A percentile compares a stretch with the other conserved stretches of the same genome.
phyloP scores from a whole-genome alignment of 345 rosid genomes.

The Salix exigua region DNA sequence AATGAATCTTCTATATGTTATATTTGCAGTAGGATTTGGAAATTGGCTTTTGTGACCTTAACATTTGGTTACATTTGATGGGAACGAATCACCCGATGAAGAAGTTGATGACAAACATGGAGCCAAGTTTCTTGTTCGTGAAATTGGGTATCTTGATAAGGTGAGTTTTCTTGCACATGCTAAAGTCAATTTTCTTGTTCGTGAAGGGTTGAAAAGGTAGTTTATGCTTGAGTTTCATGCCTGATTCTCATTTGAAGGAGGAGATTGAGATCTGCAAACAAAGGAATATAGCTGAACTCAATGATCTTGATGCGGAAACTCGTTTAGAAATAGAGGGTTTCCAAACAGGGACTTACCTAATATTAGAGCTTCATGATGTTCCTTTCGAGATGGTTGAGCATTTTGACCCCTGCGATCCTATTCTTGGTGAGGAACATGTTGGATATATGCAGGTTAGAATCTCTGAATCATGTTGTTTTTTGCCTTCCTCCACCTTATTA shows the following conservation, averaged over 20 bases:
- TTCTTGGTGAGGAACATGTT: slow-evolving; percentile 79
- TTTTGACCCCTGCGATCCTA: slow-evolving; percentile 87
- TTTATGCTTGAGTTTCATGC: slow-evolving; percentile 22
- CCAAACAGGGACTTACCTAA: slow-evolving; percentile 69
- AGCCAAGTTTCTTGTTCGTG: too few species aligned
- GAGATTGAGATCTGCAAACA: slow-evolving; percentile 77
- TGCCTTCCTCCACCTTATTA: not conserved
- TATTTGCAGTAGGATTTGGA: not conserved
- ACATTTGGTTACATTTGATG: slow-evolving; percentile 51
- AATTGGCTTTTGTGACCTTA: slow-evolving; percentile 42
- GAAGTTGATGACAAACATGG: slow-evolving; percentile 48
- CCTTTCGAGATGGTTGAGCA: slow-evolving; percentile 90
- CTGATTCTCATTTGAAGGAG: slow-evolving; percentile 66
- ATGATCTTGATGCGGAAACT: slow-evolving; percentile 72
- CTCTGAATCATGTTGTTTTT: not conserved
- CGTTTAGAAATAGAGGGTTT: slow-evolving; percentile 85
- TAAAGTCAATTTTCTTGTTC: not conserved
- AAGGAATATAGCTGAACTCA: slow-evolving; percentile 68
- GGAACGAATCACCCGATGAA: slow-evolving; percentile 57
- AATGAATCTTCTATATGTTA: not conserved
- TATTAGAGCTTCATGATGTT: slow-evolving; percentile 85
- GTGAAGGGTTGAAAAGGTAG: slow-evolving; percentile 10
- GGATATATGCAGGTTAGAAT: slow-evolving; percentile 94
- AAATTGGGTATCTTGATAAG: slow-evolving; percentile 67
- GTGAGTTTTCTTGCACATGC: slow-evolving; percentile 29